Evolutionary conservation across 176 grass and related monocot species (phyloP), one percentile per base, ranked within the genome.

Genomic region (Themeda triandra): DNA sequence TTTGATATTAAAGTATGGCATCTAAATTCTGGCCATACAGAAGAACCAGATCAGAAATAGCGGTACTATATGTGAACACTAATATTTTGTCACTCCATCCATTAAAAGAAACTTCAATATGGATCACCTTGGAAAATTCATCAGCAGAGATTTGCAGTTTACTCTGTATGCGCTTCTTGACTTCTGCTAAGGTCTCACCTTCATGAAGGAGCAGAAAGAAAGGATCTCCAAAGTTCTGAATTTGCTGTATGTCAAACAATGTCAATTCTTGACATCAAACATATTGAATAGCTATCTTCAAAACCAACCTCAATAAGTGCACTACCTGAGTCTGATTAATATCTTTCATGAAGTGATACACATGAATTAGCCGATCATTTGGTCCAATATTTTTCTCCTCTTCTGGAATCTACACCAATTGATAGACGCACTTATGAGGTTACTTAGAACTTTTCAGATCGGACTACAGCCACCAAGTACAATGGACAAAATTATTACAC

Each of bases 331-430:
- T 90, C 85, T 98, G 96, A 83, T 83, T 91, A 71, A 89, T 78
- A 83, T 98, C 96, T 92, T 95, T 98, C 78, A 83, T 82, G 80
- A 95, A 95, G 90, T 98, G 96, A 36, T 98, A 98, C 58, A 98
- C 96, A 90, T 98, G 93, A 92, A 98, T 95, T 84, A 98, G 83
- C 58, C 96, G 93, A 88, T 93, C 93, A 1, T 95, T 83, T 33
- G 87, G 82, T 42, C 96, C 86, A 17, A 95, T 89, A 76, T 92
- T 89, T 82, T 89, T 88, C 72, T 98, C 96, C 69, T 98, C 96
- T 44, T 93, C 96, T 71, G 96, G 96, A 87, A 98, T 90, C 96
- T 98, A 70, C 86, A 29, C 42, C 71, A 79, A 88, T 37, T 5
- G 17, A 81, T 59, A 66, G 13, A 83, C 31, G 10, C 46, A 85